Base-by-base conservation (phyloP, 768 basidiomycete species). In the Psilocybe tampanensis region DNA sequence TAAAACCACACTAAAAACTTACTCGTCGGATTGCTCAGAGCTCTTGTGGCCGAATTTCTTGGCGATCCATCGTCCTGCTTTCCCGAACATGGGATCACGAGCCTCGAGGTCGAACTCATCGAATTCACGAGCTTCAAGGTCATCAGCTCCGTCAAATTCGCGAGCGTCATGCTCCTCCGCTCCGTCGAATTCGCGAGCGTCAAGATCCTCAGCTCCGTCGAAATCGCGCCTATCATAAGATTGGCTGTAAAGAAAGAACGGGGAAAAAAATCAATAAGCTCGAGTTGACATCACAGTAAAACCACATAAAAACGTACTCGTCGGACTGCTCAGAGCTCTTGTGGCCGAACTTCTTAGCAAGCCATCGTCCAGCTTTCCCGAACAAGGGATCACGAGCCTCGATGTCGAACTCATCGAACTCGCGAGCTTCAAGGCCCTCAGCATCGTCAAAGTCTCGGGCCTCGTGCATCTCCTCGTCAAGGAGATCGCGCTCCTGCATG, bases 351-450 rank as follows among this genome's bases (percentile, higher is more conserved):
- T 44, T 44, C 44, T 44, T 44, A 21, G 18, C n/a, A 19, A 44
- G 4, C 44, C 44, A 44, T 19, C 19, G 18, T n/a, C 44, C 18
- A 5, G n/a, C n/a, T 22, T 44, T 12, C 18, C 44, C 44, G 12
- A 44, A 19, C 7, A 44, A 5, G n/a, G 44, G 44, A n/a, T 44
- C 44, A n/a, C 44, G 44, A n/a, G 51, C 51, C 15, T 52, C 39
- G 36, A 52, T 19, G 6, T 52, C 39, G n/a, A n/a, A n/a, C 5
- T 55, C 60, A 19, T 57, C 55, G 36, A 61, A 58, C 17, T 61
- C 60, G 26, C 60, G 60, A 19, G 56, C 60, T n/a, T 58, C 56
- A 36, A 57, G 55, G 7, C 34, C 56, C n/a, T 55, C 44, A 23
- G 52, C 62, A 33, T 56, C 55, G 18, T 54, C 44, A n/a, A n/a